These are phyloP conservation scores for Arthrobotrys musiformis DNA, from an alignment of 2,329 filamentous ascomycete genomes.

Conservation along the genomic window DNA sequence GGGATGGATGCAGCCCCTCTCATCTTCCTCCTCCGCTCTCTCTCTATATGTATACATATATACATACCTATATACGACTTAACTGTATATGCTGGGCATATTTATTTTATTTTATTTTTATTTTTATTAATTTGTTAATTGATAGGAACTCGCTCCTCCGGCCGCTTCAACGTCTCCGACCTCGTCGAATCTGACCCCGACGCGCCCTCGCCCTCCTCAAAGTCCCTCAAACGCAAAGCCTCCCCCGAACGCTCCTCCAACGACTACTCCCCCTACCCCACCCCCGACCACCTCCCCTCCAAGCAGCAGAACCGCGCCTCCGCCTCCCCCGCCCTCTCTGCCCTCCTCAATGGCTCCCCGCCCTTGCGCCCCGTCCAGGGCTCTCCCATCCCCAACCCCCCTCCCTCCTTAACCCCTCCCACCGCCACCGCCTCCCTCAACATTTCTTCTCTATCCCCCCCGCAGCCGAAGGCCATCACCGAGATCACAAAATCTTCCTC, in stretches of 20 bases:
- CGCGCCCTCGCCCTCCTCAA: slow-evolving; percentile 41
- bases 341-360: slow-evolving; percentile 41
- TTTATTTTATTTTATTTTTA: too few relatives aligned
- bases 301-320: slow-evolving; percentile 52
- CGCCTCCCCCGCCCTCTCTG: slow-evolving; percentile 51
- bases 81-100: too few relatives aligned
- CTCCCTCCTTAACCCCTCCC: slow-evolving; percentile 43
- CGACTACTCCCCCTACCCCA: slow-evolving; percentile 34
- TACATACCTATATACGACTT: too few relatives aligned
- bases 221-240: slow-evolving; percentile 49
- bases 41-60: too few relatives aligned
- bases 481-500: slow-evolving; percentile 43
- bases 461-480: slow-evolving; percentile 47
- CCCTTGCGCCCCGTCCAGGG: slow-evolving; percentile 42
- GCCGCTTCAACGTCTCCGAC: slow-evolving; percentile 47
- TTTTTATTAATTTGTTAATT: too few relatives aligned
- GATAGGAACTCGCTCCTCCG: slow-evolving; percentile 41
- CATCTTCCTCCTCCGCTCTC: too few relatives aligned
- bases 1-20: too few relatives aligned
- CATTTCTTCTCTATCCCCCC: slow-evolving; percentile 30
- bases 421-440: slow-evolving; percentile 37
- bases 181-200: slow-evolving; percentile 52
- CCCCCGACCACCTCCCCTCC: slow-evolving; percentile 27
- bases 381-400: slow-evolving; percentile 48
- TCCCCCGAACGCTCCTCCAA: slow-evolving; percentile 47